phyloP scores from a whole-genome alignment of 495 filamentous ascomycete genomes.

The Penicillium longicatenatum region DNA sequence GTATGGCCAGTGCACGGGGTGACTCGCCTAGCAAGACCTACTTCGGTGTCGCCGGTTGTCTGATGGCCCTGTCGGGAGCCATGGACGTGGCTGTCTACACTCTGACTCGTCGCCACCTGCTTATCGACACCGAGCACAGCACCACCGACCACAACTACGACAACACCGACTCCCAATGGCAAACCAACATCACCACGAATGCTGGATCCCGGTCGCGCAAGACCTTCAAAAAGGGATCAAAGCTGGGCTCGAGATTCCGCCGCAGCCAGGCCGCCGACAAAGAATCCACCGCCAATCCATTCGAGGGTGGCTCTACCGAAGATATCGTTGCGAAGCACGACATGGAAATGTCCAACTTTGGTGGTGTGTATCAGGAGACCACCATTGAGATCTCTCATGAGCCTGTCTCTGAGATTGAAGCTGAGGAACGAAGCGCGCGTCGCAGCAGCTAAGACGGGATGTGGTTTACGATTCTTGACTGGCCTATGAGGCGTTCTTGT shows the following conservation, averaged over 20 bases:
- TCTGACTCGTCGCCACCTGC: constrained; percentile 43
- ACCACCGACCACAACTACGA: constrained; percentile 34
- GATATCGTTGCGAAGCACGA: constrained; percentile 39
- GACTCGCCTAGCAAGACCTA: constrained; percentile 54
- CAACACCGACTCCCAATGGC: constrained; percentile 30
- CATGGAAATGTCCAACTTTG: constrained; percentile 34
- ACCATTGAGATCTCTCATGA: constrained; percentile 46
- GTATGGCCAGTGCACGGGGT: constrained; percentile 60
- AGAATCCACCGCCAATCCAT: constrained; percentile 27
- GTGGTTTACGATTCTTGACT: background rate
- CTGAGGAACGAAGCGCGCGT: constrained; percentile 6
- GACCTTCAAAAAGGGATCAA: constrained; percentile 23
- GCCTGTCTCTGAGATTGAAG: constrained; percentile 16
- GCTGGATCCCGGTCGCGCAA: constrained; percentile 16
- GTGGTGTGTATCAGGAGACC: constrained; percentile 45
- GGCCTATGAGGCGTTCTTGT: background rate
- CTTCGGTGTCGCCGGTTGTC: constrained; percentile 66
- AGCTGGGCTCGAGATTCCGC: constrained; percentile 26
- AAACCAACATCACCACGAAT: constrained; percentile 35
- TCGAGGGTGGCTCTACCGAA: constrained; percentile 39
- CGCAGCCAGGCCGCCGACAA: constrained; percentile 24
- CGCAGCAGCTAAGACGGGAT: constrained; percentile 8
- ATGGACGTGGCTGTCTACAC: constrained; percentile 73
- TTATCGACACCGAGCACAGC: constrained; percentile 40
- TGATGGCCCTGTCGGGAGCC: constrained; percentile 71